These are phyloP conservation scores for Coemansia biformis DNA, from an alignment of 192 early-diverging fungal genomes.

Conservation along the genomic window DNA sequence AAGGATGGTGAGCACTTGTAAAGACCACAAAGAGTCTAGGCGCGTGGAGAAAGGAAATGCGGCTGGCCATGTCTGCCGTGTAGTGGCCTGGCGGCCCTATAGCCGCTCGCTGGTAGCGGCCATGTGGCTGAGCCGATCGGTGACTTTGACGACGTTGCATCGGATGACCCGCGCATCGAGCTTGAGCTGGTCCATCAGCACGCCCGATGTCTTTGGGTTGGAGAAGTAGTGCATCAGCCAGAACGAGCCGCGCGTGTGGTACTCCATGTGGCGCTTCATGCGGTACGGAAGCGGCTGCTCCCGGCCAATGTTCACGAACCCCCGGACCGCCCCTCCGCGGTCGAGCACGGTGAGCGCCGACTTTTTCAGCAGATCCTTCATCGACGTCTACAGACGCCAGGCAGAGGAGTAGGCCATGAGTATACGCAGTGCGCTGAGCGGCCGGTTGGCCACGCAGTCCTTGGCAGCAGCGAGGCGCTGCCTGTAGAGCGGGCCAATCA, in stretches of 20 bases:
- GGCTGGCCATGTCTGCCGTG: too few species aligned
- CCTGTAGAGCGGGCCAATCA: slow-evolving; percentile 1
- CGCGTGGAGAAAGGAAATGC: too few species aligned
- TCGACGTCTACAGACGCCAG: slow-evolving; percentile 53
- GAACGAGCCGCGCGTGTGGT: slow-evolving; percentile 60
- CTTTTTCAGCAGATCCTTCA: slow-evolving; percentile 66
- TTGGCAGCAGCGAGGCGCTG: too few species aligned
- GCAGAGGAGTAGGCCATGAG: not conserved
- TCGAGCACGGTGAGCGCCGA: slow-evolving; percentile 76
- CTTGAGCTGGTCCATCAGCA: slow-evolving; percentile 59
- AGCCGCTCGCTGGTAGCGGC: slow-evolving; percentile 49
- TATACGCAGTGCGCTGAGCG: not conserved
- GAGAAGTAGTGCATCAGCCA: slow-evolving; percentile 78
- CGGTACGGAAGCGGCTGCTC: slow-evolving; percentile 71
- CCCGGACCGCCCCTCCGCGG: slow-evolving; percentile 78
- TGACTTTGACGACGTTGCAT: slow-evolving; percentile 65
- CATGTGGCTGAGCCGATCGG: slow-evolving; percentile 59
- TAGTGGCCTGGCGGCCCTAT: not conserved
- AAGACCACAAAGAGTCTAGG: too few species aligned
- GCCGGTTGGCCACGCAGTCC: too few species aligned
- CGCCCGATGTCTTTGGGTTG: slow-evolving; percentile 58
- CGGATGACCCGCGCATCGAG: slow-evolving; percentile 69
- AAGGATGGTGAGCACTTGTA: too few species aligned
- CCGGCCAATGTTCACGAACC: slow-evolving; percentile 68
- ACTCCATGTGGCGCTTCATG: slow-evolving; percentile 86